Percentiles rank a stretch among this genome's conserved stretches.
Evolutionary conservation across 2,329 filamentous ascomycete genomes (phyloP).

Genomic region (Pyrenochaeta sp.): DNA sequence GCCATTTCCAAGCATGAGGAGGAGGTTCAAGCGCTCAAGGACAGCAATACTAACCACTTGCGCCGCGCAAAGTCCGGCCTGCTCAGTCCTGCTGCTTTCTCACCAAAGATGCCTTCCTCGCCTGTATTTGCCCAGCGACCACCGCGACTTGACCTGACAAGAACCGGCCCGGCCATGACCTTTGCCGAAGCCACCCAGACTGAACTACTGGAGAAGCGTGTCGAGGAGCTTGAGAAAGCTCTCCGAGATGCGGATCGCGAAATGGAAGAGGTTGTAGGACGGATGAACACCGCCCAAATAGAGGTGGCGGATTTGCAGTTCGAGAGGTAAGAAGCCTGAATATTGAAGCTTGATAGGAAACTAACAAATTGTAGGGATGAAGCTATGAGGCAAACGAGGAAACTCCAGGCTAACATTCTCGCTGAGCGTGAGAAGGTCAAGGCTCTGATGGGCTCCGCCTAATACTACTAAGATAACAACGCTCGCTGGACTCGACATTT

Average conservation of each 20-base stretch:
- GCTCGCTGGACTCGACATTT: conserved; percentile 24
- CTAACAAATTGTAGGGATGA: conserved; percentile 63
- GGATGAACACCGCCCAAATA: conserved; percentile 84
- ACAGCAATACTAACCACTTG: conserved; percentile 78
- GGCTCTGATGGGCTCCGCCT: conserved; percentile 51
- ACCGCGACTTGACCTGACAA: conserved; percentile 67
- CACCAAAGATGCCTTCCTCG: conserved; percentile 67
- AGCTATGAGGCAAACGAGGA: conserved; percentile 73
- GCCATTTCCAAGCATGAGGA: conserved; percentile 84
- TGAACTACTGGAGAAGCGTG: conserved; percentile 76
- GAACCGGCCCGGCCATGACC: conserved; percentile 65
- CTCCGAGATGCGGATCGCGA: conserved; percentile 77
- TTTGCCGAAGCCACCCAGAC: conserved; percentile 76
- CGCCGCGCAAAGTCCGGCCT: conserved; percentile 69
- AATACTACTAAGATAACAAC: conserved; percentile 16
- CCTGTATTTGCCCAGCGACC: conserved; percentile 68
- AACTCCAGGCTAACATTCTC: conserved; percentile 72
- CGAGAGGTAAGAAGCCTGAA: conserved; percentile 57
- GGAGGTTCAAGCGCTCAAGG: conserved; percentile 77
- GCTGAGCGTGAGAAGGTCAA: conserved; percentile 68
- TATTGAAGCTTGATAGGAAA: conserved; percentile 12
- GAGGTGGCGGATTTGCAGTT: conserved; percentile 81
- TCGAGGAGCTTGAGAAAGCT: conserved; percentile 85
- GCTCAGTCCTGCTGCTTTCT: conserved; percentile 58
- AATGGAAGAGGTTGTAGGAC: conserved; percentile 82